phyloP scores from a whole-genome alignment of 176 grass and related monocot genomes.

The Avena eriantha region DNA sequence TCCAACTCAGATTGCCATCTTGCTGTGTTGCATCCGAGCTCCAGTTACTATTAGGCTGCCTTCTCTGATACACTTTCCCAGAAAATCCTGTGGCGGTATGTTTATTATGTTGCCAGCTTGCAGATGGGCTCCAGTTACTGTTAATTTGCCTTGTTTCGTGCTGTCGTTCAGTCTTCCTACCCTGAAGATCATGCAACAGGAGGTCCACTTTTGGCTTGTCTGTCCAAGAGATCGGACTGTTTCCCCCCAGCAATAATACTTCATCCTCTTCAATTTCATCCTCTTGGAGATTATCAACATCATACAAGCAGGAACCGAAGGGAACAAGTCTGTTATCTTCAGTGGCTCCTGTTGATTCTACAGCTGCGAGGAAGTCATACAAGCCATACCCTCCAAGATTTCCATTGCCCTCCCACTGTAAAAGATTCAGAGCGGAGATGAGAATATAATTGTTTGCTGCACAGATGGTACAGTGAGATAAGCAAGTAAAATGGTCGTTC shows the following conservation, averaged over 20 bases:
- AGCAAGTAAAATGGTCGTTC: slow-evolving; percentile 4
- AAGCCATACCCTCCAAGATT: slow-evolving; percentile 49
- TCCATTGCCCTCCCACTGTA: slow-evolving; percentile 41
- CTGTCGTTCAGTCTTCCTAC: slow-evolving; percentile 20
- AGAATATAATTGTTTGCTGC: not conserved
- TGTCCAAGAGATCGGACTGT: slow-evolving; percentile 46
- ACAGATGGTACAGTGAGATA: not conserved
- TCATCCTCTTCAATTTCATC: slow-evolving; percentile 40
- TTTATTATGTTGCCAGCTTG: slow-evolving; percentile 37
- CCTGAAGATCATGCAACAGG: slow-evolving; percentile 1
- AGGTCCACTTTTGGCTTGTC: slow-evolving; percentile 32
- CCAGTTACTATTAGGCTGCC: slow-evolving; percentile 13
- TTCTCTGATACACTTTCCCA: slow-evolving; percentile 22
- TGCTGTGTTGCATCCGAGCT: slow-evolving; percentile 31
- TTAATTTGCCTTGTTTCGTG: not conserved
- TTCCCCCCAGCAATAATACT: slow-evolving; percentile 30
- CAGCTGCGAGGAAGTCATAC: slow-evolving; percentile 56
- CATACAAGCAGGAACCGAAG: slow-evolving; percentile 43
- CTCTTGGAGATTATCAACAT: slow-evolving; percentile 58
- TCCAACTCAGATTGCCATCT: slow-evolving; percentile 33
- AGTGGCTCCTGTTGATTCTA: slow-evolving; percentile 41
- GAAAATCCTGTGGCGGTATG: not conserved
- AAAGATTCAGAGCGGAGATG: slow-evolving; percentile 19
- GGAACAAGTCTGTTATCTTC: slow-evolving; percentile 34
- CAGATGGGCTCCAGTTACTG: slow-evolving; percentile 23